Conservation (phyloP, 257 asterid species). For the Echium plantagineum region DNA sequence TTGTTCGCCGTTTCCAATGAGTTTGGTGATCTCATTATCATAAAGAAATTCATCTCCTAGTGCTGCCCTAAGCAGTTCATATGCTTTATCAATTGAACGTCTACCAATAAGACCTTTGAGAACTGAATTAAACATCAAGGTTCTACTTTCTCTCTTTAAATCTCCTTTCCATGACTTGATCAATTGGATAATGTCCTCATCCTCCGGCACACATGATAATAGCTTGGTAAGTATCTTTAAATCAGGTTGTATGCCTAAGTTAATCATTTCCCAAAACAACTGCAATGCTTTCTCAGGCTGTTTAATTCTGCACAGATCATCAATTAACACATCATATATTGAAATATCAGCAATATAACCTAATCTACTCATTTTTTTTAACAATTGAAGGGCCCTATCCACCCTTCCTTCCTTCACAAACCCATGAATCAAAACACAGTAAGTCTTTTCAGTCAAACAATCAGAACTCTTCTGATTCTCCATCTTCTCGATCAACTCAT, state of each 20-base stretch:
- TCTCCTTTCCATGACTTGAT: constrained; percentile 31
- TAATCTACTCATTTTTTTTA: constrained; percentile 44
- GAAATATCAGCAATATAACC: constrained; percentile 51
- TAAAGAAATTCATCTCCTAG: constrained; percentile 14
- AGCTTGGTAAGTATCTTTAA: constrained; percentile 39
- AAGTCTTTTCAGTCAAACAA: constrained; percentile 58
- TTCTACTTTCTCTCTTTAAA: constrained; percentile 32
- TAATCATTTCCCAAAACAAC: constrained; percentile 44
- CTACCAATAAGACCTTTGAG: constrained; percentile 40
- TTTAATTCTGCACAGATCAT: constrained; percentile 45
- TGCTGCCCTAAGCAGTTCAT: constrained; percentile 37
- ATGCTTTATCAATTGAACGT: constrained; percentile 54
- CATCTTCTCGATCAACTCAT: constrained; percentile 56
- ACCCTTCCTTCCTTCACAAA: constrained; percentile 48
- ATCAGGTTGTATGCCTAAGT: constrained; percentile 52
- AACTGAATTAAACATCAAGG: constrained; percentile 33
- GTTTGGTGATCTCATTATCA: constrained; percentile 26
- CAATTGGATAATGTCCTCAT: constrained; percentile 35
- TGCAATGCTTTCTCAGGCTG: constrained; percentile 42
- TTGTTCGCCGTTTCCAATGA: constrained; percentile 12
- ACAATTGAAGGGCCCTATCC: constrained; percentile 56
- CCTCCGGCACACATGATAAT: constrained; percentile 33
- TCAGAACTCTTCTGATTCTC: constrained; percentile 34
- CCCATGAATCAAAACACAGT: constrained; percentile 63
- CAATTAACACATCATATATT: constrained; percentile 54